Evolutionary conservation across 768 basidiomycete genomes (phyloP), one percentile per base, ranked within the genome.

Genomic region (Leccinum imitatum): DNA sequence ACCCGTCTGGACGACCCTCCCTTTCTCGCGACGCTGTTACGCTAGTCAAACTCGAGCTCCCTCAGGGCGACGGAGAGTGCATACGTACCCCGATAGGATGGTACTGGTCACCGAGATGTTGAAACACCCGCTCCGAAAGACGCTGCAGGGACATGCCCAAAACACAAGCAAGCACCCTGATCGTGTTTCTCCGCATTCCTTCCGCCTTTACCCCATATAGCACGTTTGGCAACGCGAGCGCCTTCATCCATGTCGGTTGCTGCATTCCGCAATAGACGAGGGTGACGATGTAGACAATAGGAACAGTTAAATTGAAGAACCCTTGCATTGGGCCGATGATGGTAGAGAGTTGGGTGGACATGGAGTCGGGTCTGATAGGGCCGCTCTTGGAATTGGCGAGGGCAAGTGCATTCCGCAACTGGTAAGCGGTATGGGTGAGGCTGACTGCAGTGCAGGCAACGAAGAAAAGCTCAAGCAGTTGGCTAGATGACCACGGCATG

Each of bases 21-120:
- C 37, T 39, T 58, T 63, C 47, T 62, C 58, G 27, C 63, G 63
- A 41, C 59, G 59, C 60, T 64, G 14, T n/a, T 10, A n/a, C 3
- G 1, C 15, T 14, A 14, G 8, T 50, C 50, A 51, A 10, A 51
- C 11, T 10, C 37, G 21, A 14, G 25, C 2, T 4, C 19, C 5
- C 3, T 1, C 14, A 13, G 27, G 3, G 6, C 11, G 13, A 31
- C 4, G 31, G 2, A 47, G 6, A n/a, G 33, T 8, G 39, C 31
- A 10, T 2, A 19, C 63, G 25, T 64, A 65, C 63, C 58, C 54
- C 51, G 41, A 65, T 64, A 11, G 25, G 25, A 44, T 65, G 63
- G 14, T 53, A 63, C 47, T 50, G 62, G 19, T 63, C 62, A 9
- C 21, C 52, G 3, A 63, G 56, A 37, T 63, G 62, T 15, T 50